Evolutionary conservation across 129 eudicot species (phyloP).

Genomic region (Smallanthus sonchifolius): DNA sequence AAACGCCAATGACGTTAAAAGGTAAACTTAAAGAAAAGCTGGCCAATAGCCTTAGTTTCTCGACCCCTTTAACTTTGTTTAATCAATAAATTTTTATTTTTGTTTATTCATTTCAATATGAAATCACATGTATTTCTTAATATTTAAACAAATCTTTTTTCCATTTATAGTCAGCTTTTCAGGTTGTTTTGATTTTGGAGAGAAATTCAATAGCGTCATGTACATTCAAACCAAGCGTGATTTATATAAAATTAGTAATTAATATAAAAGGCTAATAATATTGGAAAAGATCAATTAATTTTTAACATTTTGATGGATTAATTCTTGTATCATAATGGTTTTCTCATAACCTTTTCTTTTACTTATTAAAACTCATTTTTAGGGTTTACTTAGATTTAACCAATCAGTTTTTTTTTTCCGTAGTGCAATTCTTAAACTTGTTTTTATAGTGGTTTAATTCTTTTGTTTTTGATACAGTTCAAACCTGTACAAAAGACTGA

Average conservation of each 20-base stretch:
- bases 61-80: conserved; percentile 20
- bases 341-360: neutral
- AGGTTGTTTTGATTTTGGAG: neutral
- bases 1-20: conserved; percentile 21
- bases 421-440: neutral
- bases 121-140: neutral
- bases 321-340: neutral
- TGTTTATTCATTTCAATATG: neutral
- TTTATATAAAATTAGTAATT: neutral
- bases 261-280: neutral
- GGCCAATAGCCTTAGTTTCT: conserved; percentile 21
- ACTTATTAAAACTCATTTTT: neutral
- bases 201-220: neutral
- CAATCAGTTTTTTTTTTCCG: neutral
- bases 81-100: neutral
- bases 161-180: conserved; percentile 12
- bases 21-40: conserved; percentile 30
- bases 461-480: too few species aligned
- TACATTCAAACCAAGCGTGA: neutral
- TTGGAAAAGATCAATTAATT: neutral
- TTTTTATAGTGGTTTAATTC: neutral
- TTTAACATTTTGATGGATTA: neutral
- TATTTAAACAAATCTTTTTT: conserved; percentile 16
- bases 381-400: neutral
- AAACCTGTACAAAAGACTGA: too few species aligned